Conservation (phyloP, 2,329 filamentous ascomycete species). For the Penicillium janthinellum region DNA sequence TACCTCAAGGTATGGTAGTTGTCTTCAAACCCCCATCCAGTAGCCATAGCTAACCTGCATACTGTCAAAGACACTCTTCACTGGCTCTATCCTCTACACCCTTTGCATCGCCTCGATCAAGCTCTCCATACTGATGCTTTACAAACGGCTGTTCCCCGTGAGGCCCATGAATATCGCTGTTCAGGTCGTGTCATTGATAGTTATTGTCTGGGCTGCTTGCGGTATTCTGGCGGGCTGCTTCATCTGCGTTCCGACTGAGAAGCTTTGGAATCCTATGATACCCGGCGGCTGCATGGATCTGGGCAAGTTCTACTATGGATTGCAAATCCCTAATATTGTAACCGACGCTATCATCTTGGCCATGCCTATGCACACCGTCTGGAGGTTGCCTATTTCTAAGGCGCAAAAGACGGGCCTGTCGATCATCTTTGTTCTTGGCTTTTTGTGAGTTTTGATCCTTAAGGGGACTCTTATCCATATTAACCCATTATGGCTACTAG, state of each 20-base stretch:
- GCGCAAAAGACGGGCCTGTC: slow-evolving; percentile 27
- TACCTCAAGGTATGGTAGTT: slow-evolving; percentile 25
- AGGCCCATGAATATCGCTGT: slow-evolving; percentile 25
- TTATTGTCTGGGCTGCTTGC: slow-evolving; percentile 29
- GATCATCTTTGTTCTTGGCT: slow-evolving; percentile 30
- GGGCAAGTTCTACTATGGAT: slow-evolving; percentile 30
- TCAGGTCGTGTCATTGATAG: slow-evolving; percentile 22
- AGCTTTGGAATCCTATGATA: slow-evolving; percentile 26
- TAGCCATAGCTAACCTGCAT: neutral
- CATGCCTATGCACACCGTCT: slow-evolving; percentile 31
- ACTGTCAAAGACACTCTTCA: slow-evolving; percentile 23
- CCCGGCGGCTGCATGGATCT: slow-evolving; percentile 31
- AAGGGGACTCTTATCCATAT: neutral
- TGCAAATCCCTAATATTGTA: slow-evolving; percentile 33
- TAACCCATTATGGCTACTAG: slow-evolving; percentile 1
- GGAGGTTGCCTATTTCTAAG: slow-evolving; percentile 28
- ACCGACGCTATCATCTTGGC: slow-evolving; percentile 34
- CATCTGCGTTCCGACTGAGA: slow-evolving; percentile 29
- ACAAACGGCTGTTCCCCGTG: slow-evolving; percentile 30
- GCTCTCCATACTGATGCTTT: slow-evolving; percentile 32
- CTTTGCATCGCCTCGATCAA: slow-evolving; percentile 32
- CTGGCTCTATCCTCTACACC: slow-evolving; percentile 28
- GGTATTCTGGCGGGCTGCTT: slow-evolving; percentile 29
- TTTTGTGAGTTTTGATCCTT: slow-evolving; percentile 20
- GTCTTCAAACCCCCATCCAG: neutral